Evolutionary conservation across 352 stramenopile genomes (phyloP).

Genomic region (Phytophthora boehmeriae): DNA sequence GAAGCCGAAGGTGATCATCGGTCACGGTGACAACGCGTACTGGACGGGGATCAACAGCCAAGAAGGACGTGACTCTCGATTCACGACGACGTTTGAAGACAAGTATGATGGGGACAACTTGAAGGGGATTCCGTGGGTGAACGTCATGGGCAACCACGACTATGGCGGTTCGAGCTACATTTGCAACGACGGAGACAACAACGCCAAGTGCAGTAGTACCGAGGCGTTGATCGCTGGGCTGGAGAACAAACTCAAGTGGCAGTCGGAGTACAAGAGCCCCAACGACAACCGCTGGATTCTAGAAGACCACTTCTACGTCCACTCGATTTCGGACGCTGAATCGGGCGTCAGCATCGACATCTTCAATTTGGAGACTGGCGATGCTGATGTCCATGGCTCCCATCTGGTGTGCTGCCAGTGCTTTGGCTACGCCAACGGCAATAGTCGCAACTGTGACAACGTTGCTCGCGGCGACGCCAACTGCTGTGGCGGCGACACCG

Average conservation of each 20-base stretch:
- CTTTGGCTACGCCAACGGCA: constrained; percentile 57
- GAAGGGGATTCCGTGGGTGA: constrained; percentile 50
- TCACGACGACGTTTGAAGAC: constrained; percentile 26
- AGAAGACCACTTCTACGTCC: constrained; percentile 61
- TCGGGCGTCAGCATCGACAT: constrained; percentile 51
- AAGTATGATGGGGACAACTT: constrained; percentile 48
- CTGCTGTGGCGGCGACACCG: constrained; percentile 47
- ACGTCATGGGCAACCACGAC: constrained; percentile 72
- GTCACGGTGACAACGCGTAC: constrained; percentile 34
- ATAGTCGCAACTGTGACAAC: constrained; percentile 40
- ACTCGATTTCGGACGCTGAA: constrained; percentile 36
- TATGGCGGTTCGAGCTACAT: constrained; percentile 59
- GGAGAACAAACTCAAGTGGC: constrained; percentile 23
- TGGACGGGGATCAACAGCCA: constrained; percentile 55
- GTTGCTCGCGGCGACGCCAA: constrained; percentile 43
- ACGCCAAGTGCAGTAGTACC: constrained; percentile 38
- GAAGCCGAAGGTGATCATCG: constrained; percentile 54
- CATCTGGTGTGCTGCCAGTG: constrained; percentile 77
- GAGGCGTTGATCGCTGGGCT: constrained; percentile 43
- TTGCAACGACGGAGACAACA: constrained; percentile 39
- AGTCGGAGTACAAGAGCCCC: constrained; percentile 53
- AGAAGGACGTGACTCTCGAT: constrained; percentile 41
- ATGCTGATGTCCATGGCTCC: constrained; percentile 51
- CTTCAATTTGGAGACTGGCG: constrained; percentile 63
- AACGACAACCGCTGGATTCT: constrained; percentile 64